Base-by-base conservation (phyloP, 176 grass and related monocot species). In the Ananas comosus region DNA sequence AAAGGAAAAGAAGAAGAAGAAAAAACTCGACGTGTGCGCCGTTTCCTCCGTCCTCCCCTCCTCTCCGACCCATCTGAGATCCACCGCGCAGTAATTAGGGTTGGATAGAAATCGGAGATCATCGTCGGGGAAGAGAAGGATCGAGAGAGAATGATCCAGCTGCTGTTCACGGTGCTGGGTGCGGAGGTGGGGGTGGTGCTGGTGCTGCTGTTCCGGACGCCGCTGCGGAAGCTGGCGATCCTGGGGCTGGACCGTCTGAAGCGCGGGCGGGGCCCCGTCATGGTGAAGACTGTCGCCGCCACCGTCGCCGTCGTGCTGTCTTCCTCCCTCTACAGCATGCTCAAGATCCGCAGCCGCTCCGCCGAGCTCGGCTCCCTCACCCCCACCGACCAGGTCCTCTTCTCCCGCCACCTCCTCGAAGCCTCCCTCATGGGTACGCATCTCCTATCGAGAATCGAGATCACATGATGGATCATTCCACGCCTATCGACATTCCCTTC, bases 351-450 rank as follows among this genome's bases (percentile, higher is more conserved):
- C 1, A 53, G 74, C 50, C 74, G 77, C 54, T 71, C 72, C 0
- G 76, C 59, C 1, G 83, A 91, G 53, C 68, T 75, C 70, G 77
- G 74, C 4, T 71, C 76, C 33, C 66, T 80, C 70, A 86, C 83
- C 18, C 80, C 83, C 70, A 90, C 83, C 18, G 87, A 90, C 53
- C 87, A 86, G 77, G 80, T 91, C 67, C 83, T 91, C 65, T 72
- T 81, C 66, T 83, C 74, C 67, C 77, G 88, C 2, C 77, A 81
- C 71, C 80, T 91, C 67, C 88, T 91, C 67, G 88, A 91, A 74
- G 80, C 80, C 0, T 80, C 88, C 50, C 83, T 91, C 67, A 80
- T 91, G 80, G 88, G 88, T 83, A 90, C 17, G 68, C 16, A 22
- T 48, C 65, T 29, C 13, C 0, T 16, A 17, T 16, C 23, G 10